Base-by-base conservation (phyloP, 208 protist genomes). In the Strigomonas culicis region DNA sequence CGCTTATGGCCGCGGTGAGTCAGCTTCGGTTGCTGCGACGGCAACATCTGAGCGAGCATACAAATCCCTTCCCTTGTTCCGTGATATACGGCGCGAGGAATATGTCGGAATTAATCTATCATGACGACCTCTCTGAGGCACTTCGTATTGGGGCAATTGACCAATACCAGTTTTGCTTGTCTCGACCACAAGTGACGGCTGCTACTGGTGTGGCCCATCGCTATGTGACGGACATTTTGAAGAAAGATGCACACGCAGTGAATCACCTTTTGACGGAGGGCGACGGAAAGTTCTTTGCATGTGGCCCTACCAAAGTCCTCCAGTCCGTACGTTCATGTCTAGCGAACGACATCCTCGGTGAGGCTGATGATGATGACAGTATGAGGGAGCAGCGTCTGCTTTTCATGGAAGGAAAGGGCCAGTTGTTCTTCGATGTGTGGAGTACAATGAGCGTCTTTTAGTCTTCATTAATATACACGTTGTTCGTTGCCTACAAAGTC, bases 341-440 rank as follows among this genome's bases (percentile, higher is more conserved):
- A 27, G 66, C 74, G 32, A 50, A 63, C 31, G 64, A 75, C 55
- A 63, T 94, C 41, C 75, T 94, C 25, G 63, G 66, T 17, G 74
- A 79, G 56, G 51, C 62, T 13, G 85, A 86, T 56, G 86, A 94
- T 62, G 85, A 91, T 62, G 82, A 88, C 53, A 91, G 88, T 61
- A 60, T 83, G 41, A 66, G 73, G 22, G 77, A 93, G 61, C 84
- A 90, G 64, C 72, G 87, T 7, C 31, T 90, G 8, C 49, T 84
- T 31, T 34, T 84, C 15, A 64, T 94, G 36, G 80, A 91, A 39
- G 60, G 74, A 59, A 75, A 74, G 52, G 61, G 69, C 1, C 75
- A 85, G 58, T 28, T 94, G 39, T 70, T 79, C 44, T 94, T 94
- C 70, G 80, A 94, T 63, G 71, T 84, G 24, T 94, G 88, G 88